Conservation (phyloP, 345 rosid species). For the Aegle marmelos region DNA sequence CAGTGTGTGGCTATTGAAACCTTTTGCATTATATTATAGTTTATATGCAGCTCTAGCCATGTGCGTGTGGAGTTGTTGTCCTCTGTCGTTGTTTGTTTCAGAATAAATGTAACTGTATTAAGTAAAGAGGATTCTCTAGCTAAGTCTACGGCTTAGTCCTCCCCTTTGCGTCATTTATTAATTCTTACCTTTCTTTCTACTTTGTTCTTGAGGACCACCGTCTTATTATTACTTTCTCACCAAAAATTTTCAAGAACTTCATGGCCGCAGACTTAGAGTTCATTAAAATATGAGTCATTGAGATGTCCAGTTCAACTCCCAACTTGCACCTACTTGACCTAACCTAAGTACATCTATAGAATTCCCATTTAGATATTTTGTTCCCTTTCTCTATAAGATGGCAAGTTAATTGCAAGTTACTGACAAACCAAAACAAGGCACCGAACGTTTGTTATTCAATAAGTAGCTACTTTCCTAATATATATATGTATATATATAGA, state of each 20-base stretch:
- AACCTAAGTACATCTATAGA: not conserved
- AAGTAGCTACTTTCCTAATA: too few relatives aligned
- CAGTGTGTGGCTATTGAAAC: slow-evolving; percentile 15
- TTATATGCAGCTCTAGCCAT: slow-evolving; percentile 31
- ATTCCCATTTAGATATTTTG: not conserved
- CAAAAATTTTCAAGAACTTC: slow-evolving; percentile 9
- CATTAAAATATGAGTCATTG: not conserved
- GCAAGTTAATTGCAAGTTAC: not conserved
- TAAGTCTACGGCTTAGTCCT: slow-evolving; percentile 27
- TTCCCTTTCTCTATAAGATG: not conserved
- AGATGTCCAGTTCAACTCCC: slow-evolving; percentile 10
- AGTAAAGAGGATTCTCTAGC: slow-evolving; percentile 42
- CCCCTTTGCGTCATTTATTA: slow-evolving; percentile 28
- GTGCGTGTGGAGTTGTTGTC: slow-evolving; percentile 45
- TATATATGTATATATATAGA: not conserved
- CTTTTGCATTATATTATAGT: slow-evolving; percentile 19
- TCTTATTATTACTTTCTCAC: slow-evolving; percentile 9
- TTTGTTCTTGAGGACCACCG: slow-evolving; percentile 43
- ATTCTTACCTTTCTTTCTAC: slow-evolving; percentile 25
- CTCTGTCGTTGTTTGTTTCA: slow-evolving; percentile 33
- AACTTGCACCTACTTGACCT: not conserved
- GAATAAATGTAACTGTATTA: slow-evolving; percentile 26
- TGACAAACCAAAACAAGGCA: slow-evolving; percentile 5
- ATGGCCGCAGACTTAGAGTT: slow-evolving; percentile 8
- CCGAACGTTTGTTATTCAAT: not conserved